Evolutionary conservation across 2,329 filamentous ascomycete genomes (phyloP).

Genomic region (Pseudogymnoascus sp.): DNA sequence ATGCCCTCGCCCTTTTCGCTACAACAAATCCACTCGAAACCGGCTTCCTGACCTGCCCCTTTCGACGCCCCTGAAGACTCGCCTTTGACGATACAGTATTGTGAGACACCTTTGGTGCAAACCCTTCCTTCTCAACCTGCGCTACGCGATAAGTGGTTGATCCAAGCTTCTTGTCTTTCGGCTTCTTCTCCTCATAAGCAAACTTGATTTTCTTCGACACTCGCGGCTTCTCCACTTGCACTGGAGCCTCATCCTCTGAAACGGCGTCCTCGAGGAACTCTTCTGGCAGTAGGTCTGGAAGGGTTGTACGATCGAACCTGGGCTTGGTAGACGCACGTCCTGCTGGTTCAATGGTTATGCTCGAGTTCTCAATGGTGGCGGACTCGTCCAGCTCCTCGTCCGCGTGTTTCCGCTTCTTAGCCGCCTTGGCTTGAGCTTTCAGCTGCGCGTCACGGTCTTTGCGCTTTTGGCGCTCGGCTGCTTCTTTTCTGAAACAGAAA

Average conservation of each 20-base stretch:
- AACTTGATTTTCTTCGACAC: slow-evolving; percentile 26
- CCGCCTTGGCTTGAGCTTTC: slow-evolving; percentile 21
- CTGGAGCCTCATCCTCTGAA: background rate
- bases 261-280: slow-evolving; percentile 26
- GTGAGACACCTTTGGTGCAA: slow-evolving; percentile 24
- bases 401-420: slow-evolving; percentile 22
- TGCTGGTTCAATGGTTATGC: background rate
- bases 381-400: slow-evolving; percentile 8
- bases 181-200: slow-evolving; percentile 21
- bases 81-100: slow-evolving; percentile 24
- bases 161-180: slow-evolving; percentile 25
- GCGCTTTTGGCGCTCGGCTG: slow-evolving; percentile 23
- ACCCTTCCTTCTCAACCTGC: slow-evolving; percentile 15
- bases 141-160: slow-evolving; percentile 26
- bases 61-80: background rate
- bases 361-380: background rate
- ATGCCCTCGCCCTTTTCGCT: background rate
- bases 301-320: slow-evolving; percentile 8
- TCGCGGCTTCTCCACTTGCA: background rate
- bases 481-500: slow-evolving; percentile 21
- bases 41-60: slow-evolving; percentile 3
- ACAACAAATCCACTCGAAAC: slow-evolving; percentile 1
- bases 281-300: slow-evolving; percentile 25
- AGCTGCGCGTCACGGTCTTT: slow-evolving; percentile 23
- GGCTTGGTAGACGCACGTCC: background rate